These are phyloP conservation scores for Botrytis pseudocinerea DNA, from an alignment of 2,329 filamentous ascomycete genomes.

Conservation along the genomic window DNA sequence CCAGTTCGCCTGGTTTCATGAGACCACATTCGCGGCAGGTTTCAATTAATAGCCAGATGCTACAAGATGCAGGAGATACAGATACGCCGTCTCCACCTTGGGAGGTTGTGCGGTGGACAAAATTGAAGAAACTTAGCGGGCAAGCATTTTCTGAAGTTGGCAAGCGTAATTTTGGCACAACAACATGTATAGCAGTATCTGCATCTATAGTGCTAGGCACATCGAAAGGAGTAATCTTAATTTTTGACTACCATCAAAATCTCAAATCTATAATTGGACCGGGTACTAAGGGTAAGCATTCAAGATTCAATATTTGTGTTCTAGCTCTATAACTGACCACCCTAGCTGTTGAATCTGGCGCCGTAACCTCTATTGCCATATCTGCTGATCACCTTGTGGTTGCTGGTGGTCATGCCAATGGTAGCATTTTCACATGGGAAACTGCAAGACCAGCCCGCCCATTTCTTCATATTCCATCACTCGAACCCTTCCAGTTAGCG, in stretches of 20 bases:
- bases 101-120: slow-evolving; percentile 97
- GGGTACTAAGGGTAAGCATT: slow-evolving; percentile 75
- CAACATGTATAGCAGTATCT: slow-evolving; percentile 86
- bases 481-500: slow-evolving; percentile 65
- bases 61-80: slow-evolving; percentile 61
- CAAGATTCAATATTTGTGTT: not conserved
- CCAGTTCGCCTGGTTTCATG: slow-evolving; percentile 70
- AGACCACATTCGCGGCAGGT: slow-evolving; percentile 76
- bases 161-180: slow-evolving; percentile 86
- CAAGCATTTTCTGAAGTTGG: slow-evolving; percentile 92
- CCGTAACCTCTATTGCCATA: slow-evolving; percentile 82
- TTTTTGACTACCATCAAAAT: slow-evolving; percentile 97
- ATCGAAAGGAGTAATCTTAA: slow-evolving; percentile 87
- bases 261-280: slow-evolving; percentile 91
- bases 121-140: slow-evolving; percentile 81
- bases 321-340: not conserved
- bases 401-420: slow-evolving; percentile 84
- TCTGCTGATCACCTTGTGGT: slow-evolving; percentile 93
- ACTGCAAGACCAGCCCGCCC: slow-evolving; percentile 77
- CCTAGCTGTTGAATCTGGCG: slow-evolving; percentile 82
- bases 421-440: slow-evolving; percentile 97
- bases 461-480: slow-evolving; percentile 81
- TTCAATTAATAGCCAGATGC: slow-evolving; percentile 71
- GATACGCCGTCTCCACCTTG: slow-evolving; percentile 80
- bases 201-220: slow-evolving; percentile 89